Evolutionary conservation across 164 flowering plant species (phyloP), one percentile per base, ranked within the genome.

Genomic region (Echeveria elegans): DNA sequence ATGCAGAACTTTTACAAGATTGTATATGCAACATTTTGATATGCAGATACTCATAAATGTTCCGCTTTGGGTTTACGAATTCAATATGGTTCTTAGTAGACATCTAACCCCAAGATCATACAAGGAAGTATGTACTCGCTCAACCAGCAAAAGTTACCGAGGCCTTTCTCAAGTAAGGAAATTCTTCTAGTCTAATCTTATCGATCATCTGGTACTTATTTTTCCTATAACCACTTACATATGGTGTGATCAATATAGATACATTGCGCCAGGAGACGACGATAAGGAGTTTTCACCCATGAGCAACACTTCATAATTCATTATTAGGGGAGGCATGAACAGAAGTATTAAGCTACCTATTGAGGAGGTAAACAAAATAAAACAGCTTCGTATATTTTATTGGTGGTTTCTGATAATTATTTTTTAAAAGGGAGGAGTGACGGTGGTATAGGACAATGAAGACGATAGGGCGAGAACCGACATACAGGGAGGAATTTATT

Each of bases 401-500:
- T n/a, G n/a, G n/a, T n/a, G n/a, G n/a, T n/a, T n/a, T n/a, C n/a
- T n/a, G n/a, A n/a, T n/a, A n/a, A n/a, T n/a, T n/a, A n/a, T n/a
- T 1, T 24, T 26, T 16, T 38, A 24, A 16, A 18, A 92, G 96
- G 77, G 52, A 6, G 92, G 88, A 28, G 76, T 74, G 43, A 86
- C 85, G 1, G 41, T 81, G 63, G 77, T 83, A 2, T 90, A 96
- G 98, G 93, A 88, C 59, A 16, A 79, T 77, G 1, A 82, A 83
- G 1, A 81, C 83, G 40, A 79, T 79, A 18, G 93, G 90, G 37
- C 75, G 81, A 82, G 96, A 88, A 0, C 92, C 86, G 69, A 66
- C 63, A 1, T 92, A 83, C 85, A 82, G 80, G 80, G 97, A 90
- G 66, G 96, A 92, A 75, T 92, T 92, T 66, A 72, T 88, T 19